A percentile compares a stretch with the other conserved stretches of the same genome.
phyloP scores from a whole-genome alignment of 2,329 filamentous ascomycete genomes.

The Uncinocarpus reesii region DNA sequence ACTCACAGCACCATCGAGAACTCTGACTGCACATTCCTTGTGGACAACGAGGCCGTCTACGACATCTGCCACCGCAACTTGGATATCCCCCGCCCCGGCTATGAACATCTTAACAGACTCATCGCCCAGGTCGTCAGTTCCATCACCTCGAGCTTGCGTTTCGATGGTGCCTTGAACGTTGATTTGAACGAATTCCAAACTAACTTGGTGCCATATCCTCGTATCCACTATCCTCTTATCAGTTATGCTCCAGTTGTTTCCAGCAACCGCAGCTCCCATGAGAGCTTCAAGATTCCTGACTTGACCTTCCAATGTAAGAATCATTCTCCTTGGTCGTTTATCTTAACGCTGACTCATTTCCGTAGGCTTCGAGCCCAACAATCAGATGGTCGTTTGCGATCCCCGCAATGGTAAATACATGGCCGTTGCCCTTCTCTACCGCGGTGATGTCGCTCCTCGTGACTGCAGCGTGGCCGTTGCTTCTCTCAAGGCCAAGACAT shows the following conservation, averaged over 20 bases:
- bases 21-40: conserved; percentile 99
- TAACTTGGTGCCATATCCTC: conserved; percentile 96
- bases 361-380: conserved; percentile 98
- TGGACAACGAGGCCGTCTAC: conserved; percentile 99
- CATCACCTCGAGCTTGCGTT: conserved; percentile 95
- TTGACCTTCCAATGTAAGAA: conserved; percentile 53
- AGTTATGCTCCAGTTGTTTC: conserved; percentile 93
- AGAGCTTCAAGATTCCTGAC: conserved; percentile 80
- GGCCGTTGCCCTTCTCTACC: conserved; percentile 96
- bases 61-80: conserved; percentile 98
- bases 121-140: conserved; percentile 98
- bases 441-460: conserved; percentile 94
- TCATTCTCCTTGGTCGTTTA: not conserved
- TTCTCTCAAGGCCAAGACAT: conserved; percentile 97
- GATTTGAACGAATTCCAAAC: conserved; percentile 99
- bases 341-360: conserved; percentile 41
- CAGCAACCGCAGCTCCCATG: conserved; percentile 88
- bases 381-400: conserved; percentile 99
- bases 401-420: conserved; percentile 99
- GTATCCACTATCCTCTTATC: conserved; percentile 98
- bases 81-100: conserved; percentile 92
- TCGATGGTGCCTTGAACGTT: conserved; percentile 97
- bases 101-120: conserved; percentile 96
- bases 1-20: conserved; percentile 99
- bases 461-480: conserved; percentile 87